A percentile compares a stretch with the other conserved stretches of the same genome.
Evolutionary conservation across 768 basidiomycete species (phyloP).

Genomic region (Gloeopeniophorella convolvens): DNA sequence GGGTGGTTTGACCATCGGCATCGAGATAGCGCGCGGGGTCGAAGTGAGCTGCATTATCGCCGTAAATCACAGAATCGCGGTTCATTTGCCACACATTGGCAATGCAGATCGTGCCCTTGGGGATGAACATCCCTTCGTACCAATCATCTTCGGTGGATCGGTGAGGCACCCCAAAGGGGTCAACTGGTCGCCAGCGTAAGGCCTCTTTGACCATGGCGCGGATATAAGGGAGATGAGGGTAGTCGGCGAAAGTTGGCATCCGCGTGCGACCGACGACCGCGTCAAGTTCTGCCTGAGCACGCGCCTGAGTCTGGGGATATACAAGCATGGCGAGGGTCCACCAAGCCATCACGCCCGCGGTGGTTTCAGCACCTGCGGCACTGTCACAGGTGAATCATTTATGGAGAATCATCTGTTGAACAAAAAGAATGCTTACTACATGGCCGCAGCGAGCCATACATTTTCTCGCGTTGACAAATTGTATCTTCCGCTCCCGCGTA

Average conservation of each 20-base stretch:
- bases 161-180: conserved; percentile 17
- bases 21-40: conserved; percentile 18
- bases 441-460: conserved; percentile 21
- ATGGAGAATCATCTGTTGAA: background rate
- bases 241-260: conserved; percentile 16
- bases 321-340: conserved; percentile 18
- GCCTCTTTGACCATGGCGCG: conserved; percentile 20
- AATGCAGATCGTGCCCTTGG: conserved; percentile 17
- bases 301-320: conserved; percentile 16
- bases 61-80: conserved; percentile 18
- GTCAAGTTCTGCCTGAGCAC: conserved; percentile 19
- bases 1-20: conserved; percentile 6
- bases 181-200: conserved; percentile 19
- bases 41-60: conserved; percentile 17
- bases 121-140: conserved; percentile 21
- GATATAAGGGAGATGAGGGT: conserved; percentile 17
- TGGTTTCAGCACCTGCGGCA: conserved; percentile 19
- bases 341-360: conserved; percentile 20
- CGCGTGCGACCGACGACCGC: conserved; percentile 18
- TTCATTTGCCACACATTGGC: conserved; percentile 20
- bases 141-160: conserved; percentile 21
- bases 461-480: conserved; percentile 13
- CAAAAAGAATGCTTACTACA: conserved; percentile 19
- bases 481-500: conserved; percentile 7
- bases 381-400: background rate